A percentile compares a stretch with the other conserved stretches of the same genome.
phyloP scores from a whole-genome alignment of 345 rosid genomes.

The Citrus unshiu region DNA sequence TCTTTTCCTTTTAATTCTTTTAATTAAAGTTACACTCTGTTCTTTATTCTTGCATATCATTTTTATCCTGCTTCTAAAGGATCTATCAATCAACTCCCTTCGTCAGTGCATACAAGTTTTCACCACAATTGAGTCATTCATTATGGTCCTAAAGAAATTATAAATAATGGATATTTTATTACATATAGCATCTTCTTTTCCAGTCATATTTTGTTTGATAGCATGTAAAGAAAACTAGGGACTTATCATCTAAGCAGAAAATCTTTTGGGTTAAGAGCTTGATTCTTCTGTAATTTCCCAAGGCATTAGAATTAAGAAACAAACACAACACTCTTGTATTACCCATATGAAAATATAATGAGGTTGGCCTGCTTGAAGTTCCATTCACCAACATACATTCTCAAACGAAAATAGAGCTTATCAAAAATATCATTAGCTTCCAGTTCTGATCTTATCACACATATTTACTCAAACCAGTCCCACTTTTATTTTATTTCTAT shows the following conservation, averaged over 20 bases:
- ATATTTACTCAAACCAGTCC: too few relatives aligned
- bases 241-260: neutral
- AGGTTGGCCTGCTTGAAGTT: neutral
- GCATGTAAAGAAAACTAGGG: neutral
- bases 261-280: neutral
- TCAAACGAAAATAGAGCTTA: neutral
- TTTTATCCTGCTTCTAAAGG: neutral
- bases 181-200: neutral
- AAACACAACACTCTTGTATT: neutral
- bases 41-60: neutral
- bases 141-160: too few relatives aligned
- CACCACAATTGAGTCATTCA: too few relatives aligned
- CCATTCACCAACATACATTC: neutral
- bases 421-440: neutral
- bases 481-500: too few relatives aligned
- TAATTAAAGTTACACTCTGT: neutral
- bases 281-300: neutral
- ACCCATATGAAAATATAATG: neutral
- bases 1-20: neutral
- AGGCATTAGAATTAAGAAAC: neutral
- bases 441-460: too few relatives aligned
- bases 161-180: neutral
- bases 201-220: neutral
- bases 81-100: neutral
- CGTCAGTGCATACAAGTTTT: neutral